phyloP scores from a whole-genome alignment of 2,329 filamentous ascomycete genomes.

The Scolecobasidium constrictum region DNA sequence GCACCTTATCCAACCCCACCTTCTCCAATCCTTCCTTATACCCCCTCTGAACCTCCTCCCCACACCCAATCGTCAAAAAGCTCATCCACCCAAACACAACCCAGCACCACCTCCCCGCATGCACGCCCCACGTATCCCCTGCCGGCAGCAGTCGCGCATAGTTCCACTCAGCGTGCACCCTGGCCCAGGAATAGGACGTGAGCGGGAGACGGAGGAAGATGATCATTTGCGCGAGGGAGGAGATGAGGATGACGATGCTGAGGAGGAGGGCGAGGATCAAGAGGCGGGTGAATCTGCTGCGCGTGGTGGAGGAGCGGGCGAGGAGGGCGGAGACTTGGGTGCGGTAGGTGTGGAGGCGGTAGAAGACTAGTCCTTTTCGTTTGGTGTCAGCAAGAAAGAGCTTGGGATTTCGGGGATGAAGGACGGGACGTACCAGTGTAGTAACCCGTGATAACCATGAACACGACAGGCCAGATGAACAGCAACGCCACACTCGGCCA shows the following conservation, averaged over 20 bases:
- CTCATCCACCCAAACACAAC: constrained; percentile 42
- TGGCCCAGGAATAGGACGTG: constrained; percentile 41
- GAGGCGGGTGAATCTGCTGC: constrained; percentile 51
- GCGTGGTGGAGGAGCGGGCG: constrained; percentile 40
- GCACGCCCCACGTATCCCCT: constrained; percentile 24
- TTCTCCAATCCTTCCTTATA: constrained; percentile 36
- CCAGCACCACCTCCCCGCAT: constrained; percentile 48
- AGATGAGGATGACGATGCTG: constrained; percentile 38
- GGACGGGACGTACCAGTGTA: constrained; percentile 42
- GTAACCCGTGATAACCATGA: constrained; percentile 41
- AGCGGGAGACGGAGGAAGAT: background rate
- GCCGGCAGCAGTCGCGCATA: constrained; percentile 34
- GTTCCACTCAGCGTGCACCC: constrained; percentile 42
- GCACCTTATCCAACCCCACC: constrained; percentile 24
- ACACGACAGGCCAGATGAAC: constrained; percentile 44
- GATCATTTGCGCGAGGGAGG: background rate
- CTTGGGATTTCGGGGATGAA: constrained; percentile 12
- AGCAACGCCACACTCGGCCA: constrained; percentile 47
- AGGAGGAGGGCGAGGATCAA: constrained; percentile 45
- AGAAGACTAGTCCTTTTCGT: constrained; percentile 39
- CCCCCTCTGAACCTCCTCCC: constrained; percentile 46
- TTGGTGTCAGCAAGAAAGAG: background rate
- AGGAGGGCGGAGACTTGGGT: constrained; percentile 47
- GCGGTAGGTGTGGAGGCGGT: constrained; percentile 51
- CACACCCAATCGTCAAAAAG: constrained; percentile 56